Percentiles rank a stretch among this genome's conserved stretches.
These are phyloP conservation scores for Stipa capillata DNA, from an alignment of 176 grass and related monocot genomes.

Conservation along the genomic window DNA sequence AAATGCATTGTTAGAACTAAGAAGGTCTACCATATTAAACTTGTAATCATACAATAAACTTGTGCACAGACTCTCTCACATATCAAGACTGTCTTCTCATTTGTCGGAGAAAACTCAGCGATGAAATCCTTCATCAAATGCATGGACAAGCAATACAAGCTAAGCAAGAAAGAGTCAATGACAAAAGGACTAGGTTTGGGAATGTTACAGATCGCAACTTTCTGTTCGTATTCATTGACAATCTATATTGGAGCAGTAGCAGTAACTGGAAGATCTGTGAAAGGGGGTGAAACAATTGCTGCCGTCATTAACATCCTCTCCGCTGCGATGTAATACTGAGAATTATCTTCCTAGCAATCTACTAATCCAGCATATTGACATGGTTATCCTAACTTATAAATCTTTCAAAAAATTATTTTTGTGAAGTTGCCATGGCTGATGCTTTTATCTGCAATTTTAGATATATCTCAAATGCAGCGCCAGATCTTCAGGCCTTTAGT, in stretches of 20 bases:
- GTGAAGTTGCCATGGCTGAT: background rate
- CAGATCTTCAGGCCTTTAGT: constrained; percentile 54
- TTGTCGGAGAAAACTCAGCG: constrained; percentile 45
- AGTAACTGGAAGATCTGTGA: constrained; percentile 23
- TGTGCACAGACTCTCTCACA: constrained; percentile 42
- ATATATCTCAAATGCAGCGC: constrained; percentile 56
- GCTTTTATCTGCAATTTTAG: constrained; percentile 22
- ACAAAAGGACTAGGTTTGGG: constrained; percentile 56
- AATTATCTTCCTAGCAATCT: constrained; percentile 12
- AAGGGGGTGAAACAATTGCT: constrained; percentile 37
- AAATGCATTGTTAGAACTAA: background rate
- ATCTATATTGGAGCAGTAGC: constrained; percentile 45
- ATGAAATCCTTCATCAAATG: constrained; percentile 35
- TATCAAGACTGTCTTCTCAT: constrained; percentile 60
- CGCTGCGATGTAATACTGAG: constrained; percentile 44
- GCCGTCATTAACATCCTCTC: constrained; percentile 55
- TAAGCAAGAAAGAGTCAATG: constrained; percentile 50
- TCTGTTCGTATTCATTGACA: constrained; percentile 48
- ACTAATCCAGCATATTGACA: too few species aligned
- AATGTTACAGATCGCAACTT: constrained; percentile 43
- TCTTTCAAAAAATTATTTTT: background rate
- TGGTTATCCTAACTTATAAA: background rate
- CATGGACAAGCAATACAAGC: constrained; percentile 38
- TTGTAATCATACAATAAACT: background rate
- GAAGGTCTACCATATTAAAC: background rate